Evolutionary conservation across 179 eudicot species (phyloP).

Genomic region (Spinacia oleracea): DNA sequence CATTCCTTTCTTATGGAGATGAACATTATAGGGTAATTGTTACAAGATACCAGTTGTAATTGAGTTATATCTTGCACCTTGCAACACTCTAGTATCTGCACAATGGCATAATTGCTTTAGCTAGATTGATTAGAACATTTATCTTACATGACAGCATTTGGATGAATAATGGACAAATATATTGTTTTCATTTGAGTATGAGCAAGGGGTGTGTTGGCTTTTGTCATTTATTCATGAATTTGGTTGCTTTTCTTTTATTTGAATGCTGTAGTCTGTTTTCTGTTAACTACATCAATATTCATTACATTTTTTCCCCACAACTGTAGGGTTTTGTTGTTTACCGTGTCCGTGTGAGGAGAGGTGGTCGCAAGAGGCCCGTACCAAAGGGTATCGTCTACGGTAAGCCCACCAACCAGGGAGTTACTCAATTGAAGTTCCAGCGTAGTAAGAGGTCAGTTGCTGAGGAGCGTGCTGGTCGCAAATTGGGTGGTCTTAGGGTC

Average conservation of each 20-base stretch:
- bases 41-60: no score
- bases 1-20: no score
- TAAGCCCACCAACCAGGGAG: slow-evolving; percentile 78
- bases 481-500: slow-evolving; percentile 57
- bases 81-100: no score
- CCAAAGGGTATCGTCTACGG: slow-evolving; percentile 81
- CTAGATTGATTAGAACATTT: no score
- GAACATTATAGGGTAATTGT: no score
- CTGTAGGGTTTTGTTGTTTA: slow-evolving; percentile 56
- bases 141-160: no score
- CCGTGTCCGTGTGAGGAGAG: slow-evolving; percentile 70
- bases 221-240: no score
- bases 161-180: neutral
- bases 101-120: no score
- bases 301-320: neutral
- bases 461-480: slow-evolving; percentile 60
- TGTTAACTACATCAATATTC: no score
- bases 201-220: no score
- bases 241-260: no score
- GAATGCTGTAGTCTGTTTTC: neutral
- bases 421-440: slow-evolving; percentile 67
- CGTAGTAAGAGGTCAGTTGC: slow-evolving; percentile 66
- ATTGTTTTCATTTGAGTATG: neutral
- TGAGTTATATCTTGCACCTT: no score
- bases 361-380: slow-evolving; percentile 75